Base-by-base conservation (phyloP, 2,329 filamentous ascomycete genomes). In the Botrytis deweyae region DNA sequence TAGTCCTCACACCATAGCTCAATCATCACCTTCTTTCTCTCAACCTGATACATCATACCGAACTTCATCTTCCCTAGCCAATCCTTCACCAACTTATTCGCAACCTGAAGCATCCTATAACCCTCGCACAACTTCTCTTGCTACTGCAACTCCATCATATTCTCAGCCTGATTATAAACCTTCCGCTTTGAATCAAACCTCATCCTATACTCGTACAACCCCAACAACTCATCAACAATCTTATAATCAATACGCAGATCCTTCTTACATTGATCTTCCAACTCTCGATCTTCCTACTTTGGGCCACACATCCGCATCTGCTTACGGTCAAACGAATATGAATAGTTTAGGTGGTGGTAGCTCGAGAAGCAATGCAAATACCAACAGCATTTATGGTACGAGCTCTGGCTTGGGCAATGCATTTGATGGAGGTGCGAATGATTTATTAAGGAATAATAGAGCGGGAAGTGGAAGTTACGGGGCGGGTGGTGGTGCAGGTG, bases 261-360 rank as follows among this genome's bases (percentile, higher is more conserved):
- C 79, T 6, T 76, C 79, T 9, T 81, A 77, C 61, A 76, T 80
- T 36, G 79, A 81, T 67, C 74, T 81, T 1, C 80, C 80, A 18
- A 80, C 79, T 18, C 70, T 81, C 0, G 79, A 81, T 22, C 62
- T 68, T 58, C 66, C 66, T 33, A 78, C 78, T 9, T 73, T 81
- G 22, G 78, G 79, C 6, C 79, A 80, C 65, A 73, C 73, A 16
- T 75, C 76, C 18, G 73, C 70, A 44, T 73, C 73, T 20, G 46
- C 62, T n/a, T 69, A 65, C 38, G 71, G 73, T 8, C 55, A 63
- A n/a, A 74, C 66, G 59, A 72, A 72, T 73, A 49, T 46, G 64
- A 66, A 58, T 74, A 44, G 69, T 59, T 40, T 52, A 63, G 25
- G 75, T 59, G 29, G 72, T 61, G 38, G 78, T 75, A 70, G 69